phyloP scores from a whole-genome alignment of 371 early-diverging fungal genomes.

The Syncephalastrum contaminatum region DNA sequence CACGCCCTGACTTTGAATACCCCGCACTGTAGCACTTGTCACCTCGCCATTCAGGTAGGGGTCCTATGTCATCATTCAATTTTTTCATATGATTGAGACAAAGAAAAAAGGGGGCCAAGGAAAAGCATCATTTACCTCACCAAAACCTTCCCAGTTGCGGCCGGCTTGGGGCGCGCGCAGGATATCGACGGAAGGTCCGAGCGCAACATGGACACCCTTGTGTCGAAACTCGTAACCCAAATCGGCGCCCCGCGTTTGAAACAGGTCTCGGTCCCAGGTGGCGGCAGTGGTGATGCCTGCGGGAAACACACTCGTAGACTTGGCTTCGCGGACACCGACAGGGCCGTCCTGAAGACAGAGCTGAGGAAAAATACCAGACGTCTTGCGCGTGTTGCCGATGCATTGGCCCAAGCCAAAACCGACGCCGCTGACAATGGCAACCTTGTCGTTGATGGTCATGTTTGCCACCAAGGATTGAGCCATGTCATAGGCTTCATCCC shows the following conservation, averaged over 20 bases:
- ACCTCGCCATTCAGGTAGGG: slow-evolving; percentile 43
- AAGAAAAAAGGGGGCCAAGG: background rate
- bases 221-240: slow-evolving; percentile 49
- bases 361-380: slow-evolving; percentile 33
- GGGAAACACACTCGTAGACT: slow-evolving; percentile 37
- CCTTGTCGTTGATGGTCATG: slow-evolving; percentile 22
- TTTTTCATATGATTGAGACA: background rate
- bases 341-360: slow-evolving; percentile 56
- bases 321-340: slow-evolving; percentile 44
- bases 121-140: slow-evolving; percentile 17
- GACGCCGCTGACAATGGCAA: slow-evolving; percentile 34
- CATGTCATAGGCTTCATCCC: slow-evolving; percentile 24
- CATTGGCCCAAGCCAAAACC: slow-evolving; percentile 21
- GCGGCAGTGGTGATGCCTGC: slow-evolving; percentile 49
- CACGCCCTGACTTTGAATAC: slow-evolving; percentile 29
- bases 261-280: slow-evolving; percentile 39
- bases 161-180: slow-evolving; percentile 41
- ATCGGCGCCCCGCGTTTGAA: slow-evolving; percentile 33
- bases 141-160: slow-evolving; percentile 53
- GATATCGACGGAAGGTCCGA: slow-evolving; percentile 28
- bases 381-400: slow-evolving; percentile 37
- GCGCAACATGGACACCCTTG: slow-evolving; percentile 43
- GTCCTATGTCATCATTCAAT: slow-evolving; percentile 41
- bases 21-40: slow-evolving; percentile 17
- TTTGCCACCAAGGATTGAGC: slow-evolving; percentile 17